These are phyloP conservation scores for Tetraselmis chui DNA, from an alignment of 139 green algal genomes.

Conservation along the genomic window DNA sequence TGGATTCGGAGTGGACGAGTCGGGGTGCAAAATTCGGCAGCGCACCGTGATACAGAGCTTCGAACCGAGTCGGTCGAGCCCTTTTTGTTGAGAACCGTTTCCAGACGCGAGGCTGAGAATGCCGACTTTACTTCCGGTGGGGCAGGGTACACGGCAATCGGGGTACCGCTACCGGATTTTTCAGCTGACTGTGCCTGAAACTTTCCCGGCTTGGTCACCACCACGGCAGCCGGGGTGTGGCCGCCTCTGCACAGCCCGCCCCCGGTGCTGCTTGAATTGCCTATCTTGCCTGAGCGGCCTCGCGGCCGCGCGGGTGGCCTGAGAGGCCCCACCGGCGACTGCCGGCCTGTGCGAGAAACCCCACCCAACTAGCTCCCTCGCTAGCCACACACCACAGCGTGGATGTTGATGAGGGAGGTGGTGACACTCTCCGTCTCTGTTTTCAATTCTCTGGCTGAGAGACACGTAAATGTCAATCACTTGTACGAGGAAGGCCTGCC, in stretches of 20 bases:
- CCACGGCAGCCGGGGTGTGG: neutral
- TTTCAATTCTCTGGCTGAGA: too few relatives aligned
- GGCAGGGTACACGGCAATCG: too few relatives aligned
- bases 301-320: too few relatives aligned
- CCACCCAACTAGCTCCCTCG: too few relatives aligned
- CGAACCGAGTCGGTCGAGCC: neutral
- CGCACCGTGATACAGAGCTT: neutral
- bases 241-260: neutral
- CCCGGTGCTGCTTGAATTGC: neutral
- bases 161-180: neutral
- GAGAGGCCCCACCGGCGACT: too few relatives aligned
- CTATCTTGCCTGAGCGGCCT: neutral
- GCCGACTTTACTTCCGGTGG: neutral
- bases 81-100: neutral
- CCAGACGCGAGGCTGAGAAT: neutral
- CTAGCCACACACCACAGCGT: too few relatives aligned
- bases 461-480: too few relatives aligned
- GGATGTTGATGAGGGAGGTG: too few relatives aligned
- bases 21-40: neutral
- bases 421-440: too few relatives aligned
- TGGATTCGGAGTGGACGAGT: neutral
- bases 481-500: too few relatives aligned
- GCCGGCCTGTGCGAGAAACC: too few relatives aligned
- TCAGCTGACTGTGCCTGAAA: neutral
- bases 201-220: neutral